Evolutionary conservation across 176 grass and related monocot species (phyloP).

Genomic region (Triticum urartu): DNA sequence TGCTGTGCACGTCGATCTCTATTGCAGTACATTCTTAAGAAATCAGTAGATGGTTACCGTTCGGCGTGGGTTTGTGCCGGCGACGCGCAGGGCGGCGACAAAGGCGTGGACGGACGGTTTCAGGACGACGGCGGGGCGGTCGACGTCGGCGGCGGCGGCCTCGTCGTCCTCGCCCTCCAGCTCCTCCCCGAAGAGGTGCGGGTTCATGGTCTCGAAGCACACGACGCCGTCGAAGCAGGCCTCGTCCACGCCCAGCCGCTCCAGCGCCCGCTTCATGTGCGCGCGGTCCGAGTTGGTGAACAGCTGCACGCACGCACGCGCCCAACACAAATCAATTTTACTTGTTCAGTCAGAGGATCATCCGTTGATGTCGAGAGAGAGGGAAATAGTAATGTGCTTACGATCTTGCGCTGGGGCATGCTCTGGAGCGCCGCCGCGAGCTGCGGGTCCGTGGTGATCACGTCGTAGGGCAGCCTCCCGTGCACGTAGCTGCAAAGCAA

Average conservation of each 20-base stretch:
- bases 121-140: slow-evolving; percentile 39
- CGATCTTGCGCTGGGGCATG: slow-evolving; percentile 84
- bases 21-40: no score
- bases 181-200: slow-evolving; percentile 55
- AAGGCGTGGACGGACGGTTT: slow-evolving; percentile 73
- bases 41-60: slow-evolving; percentile 40
- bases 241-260: slow-evolving; percentile 66
- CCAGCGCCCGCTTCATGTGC: slow-evolving; percentile 57
- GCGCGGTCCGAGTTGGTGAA: slow-evolving; percentile 89
- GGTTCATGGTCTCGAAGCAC: slow-evolving; percentile 99
- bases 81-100: slow-evolving; percentile 44
- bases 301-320: slow-evolving; percentile 26
- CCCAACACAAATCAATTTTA: neutral
- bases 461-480: slow-evolving; percentile 74
- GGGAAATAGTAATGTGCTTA: neutral
- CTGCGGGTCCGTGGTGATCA: slow-evolving; percentile 57
- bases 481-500: slow-evolving; percentile 65
- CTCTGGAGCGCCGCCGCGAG: slow-evolving; percentile 56
- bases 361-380: neutral
- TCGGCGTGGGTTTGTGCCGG: slow-evolving; percentile 55
- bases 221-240: slow-evolving; percentile 61
- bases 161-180: neutral
- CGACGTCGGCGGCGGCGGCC: neutral
- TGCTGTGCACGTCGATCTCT: neutral
- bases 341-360: neutral